A percentile compares a stretch with the other conserved stretches of the same genome.
These are phyloP conservation scores for Pilaira anomala DNA, from an alignment of 192 early-diverging fungal species.

Conservation along the genomic window DNA sequence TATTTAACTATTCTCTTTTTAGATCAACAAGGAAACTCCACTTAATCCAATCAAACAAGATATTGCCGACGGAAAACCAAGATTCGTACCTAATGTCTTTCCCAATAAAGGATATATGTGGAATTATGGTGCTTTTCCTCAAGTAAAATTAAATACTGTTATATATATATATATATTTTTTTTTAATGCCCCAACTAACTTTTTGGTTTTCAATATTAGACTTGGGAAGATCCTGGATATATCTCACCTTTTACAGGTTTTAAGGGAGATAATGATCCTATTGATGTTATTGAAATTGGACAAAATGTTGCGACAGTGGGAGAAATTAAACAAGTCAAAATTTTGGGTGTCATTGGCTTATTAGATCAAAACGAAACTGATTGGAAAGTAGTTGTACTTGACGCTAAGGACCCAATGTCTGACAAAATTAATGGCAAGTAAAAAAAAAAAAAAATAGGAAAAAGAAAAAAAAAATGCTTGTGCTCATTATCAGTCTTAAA, in stretches of 20 bases:
- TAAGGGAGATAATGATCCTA: slow-evolving; percentile 94
- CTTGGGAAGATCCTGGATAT: slow-evolving; percentile 96
- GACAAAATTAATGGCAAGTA: slow-evolving; percentile 79
- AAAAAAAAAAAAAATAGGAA: not conserved
- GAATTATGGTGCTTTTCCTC: slow-evolving; percentile 99
- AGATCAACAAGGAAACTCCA: slow-evolving; percentile 91
- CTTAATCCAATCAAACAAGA: slow-evolving; percentile 99
- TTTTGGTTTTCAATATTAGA: slow-evolving; percentile 40
- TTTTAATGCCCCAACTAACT: not conserved
- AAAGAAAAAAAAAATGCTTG: not conserved
- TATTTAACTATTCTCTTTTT: not conserved
- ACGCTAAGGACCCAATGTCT: slow-evolving; percentile 94
- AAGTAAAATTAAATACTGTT: slow-evolving; percentile 42
- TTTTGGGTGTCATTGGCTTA: slow-evolving; percentile 95
- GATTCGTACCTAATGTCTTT: slow-evolving; percentile 97
- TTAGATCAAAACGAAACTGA: slow-evolving; percentile 99
- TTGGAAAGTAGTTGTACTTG: slow-evolving; percentile 99
- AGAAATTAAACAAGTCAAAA: slow-evolving; percentile 99
- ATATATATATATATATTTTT: not conserved
- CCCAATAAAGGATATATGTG: slow-evolving; percentile 99
- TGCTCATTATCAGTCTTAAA: not conserved
- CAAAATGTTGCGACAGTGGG: slow-evolving; percentile 87
- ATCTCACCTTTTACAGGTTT: slow-evolving; percentile 88
- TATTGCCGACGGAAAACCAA: slow-evolving; percentile 95
- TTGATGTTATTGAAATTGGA: slow-evolving; percentile 98